Conservation (phyloP, 306 rosid genomes). For the Gastrolobium bilobum region DNA sequence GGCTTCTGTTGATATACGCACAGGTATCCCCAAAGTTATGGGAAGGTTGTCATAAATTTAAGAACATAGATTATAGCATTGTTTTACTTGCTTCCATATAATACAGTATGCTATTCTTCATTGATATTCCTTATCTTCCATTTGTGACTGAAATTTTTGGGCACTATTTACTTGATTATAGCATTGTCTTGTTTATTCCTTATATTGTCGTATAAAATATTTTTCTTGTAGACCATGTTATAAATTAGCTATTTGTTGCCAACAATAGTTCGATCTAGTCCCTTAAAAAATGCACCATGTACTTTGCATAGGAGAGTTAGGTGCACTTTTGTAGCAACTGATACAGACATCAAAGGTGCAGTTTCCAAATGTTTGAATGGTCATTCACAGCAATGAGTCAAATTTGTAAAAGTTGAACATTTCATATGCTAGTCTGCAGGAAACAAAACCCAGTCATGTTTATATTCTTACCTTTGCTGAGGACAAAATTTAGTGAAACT, state of each 20-base stretch:
- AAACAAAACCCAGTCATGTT: not conserved
- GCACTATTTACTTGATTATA: slow-evolving; percentile 4
- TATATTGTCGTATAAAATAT: not conserved
- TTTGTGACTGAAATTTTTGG: not conserved
- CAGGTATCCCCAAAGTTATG: slow-evolving; percentile 64
- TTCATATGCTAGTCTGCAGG: not conserved
- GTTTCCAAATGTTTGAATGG: not conserved
- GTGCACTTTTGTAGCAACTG: slow-evolving; percentile 24
- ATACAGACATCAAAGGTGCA: not conserved
- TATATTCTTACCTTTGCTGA: not conserved
- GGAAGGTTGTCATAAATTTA: slow-evolving; percentile 23
- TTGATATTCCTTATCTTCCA: slow-evolving; percentile 4
- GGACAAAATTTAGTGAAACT: not conserved
- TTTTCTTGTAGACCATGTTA: slow-evolving; percentile 11
- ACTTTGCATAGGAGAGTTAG: not conserved
- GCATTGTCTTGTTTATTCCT: not conserved
- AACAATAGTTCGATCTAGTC: not conserved
- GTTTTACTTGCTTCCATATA: slow-evolving; percentile 16
- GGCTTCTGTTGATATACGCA: slow-evolving; percentile 87
- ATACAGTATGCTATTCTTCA: not conserved
- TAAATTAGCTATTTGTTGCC: slow-evolving; percentile 3
- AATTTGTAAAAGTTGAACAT: not conserved
- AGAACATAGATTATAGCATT: slow-evolving; percentile 10
- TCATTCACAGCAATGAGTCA: not conserved
- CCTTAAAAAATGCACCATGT: not conserved